Evolutionary conservation across 768 basidiomycete species (phyloP), one percentile per base, ranked within the genome.

Genomic region (Tremella yokohamensis): DNA sequence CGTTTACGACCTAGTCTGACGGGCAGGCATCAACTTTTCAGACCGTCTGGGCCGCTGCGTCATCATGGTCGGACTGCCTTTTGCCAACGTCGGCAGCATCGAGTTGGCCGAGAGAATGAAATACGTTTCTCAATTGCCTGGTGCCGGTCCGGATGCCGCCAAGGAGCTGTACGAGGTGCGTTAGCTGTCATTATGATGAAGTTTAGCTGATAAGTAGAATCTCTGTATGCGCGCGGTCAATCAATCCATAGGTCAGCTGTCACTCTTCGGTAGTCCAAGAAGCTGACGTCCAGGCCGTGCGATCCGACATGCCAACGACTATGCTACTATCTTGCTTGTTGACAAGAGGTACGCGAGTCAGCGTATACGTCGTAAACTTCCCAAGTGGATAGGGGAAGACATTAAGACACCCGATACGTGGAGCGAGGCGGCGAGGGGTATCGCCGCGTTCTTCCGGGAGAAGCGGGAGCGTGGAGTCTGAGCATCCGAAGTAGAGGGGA

Each of bases 21-120:
- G 15, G 54, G 26, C 38, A 74, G 73, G 93, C 8, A 80, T 84
- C 61, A 84, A 84, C 72, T 83, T 83, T 65, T 82, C 85, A 18
- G 87, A 90, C 72, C 82, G 85, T 49, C 83, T 90, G 15, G 91
- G 92, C 1, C 86, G 92, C 26, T 87, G 85, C 11, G 89, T 96
- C 20, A 80, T 92, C 26, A 83, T 93, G 57, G 81, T 94, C 48
- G 96, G 96, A 2, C 82, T 99, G 2, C 94, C 94, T 0, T 99
- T 91, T 75, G 87, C 94, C 8, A 97, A 94, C 74, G 81, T 88
- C 37, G 85, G 84, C n/a, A 93, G 91, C 0, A 83, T 87, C 0
- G 94, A 98, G 75, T 82, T 99, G 49, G 85, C 84, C 64, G 94
- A 98, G 75, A 82, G 93, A 45, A 86, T 99, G 85, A 84, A 84